These are phyloP conservation scores for Aspergillus sclerotioniger DNA, from an alignment of 495 filamentous ascomycete genomes.

Conservation along the genomic window DNA sequence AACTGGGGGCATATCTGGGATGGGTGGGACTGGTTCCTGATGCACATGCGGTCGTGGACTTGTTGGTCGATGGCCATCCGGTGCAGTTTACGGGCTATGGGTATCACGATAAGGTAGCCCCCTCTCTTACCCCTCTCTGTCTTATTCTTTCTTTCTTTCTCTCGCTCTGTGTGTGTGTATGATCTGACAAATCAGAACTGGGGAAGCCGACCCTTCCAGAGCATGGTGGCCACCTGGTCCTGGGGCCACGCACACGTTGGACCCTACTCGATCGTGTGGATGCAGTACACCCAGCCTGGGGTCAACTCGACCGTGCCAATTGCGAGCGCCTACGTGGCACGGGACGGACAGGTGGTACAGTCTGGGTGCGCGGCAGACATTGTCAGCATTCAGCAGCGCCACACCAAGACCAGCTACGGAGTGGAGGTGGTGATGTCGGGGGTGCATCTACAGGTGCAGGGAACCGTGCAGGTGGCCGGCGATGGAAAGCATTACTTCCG, in stretches of 20 bases:
- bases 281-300: slow-evolving; percentile 25
- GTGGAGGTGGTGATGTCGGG: slow-evolving; percentile 13
- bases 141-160: background rate
- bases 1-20: slow-evolving; percentile 30
- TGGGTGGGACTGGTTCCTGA: slow-evolving; percentile 39
- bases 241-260: slow-evolving; percentile 43
- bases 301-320: slow-evolving; percentile 8
- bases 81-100: slow-evolving; percentile 35
- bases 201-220: slow-evolving; percentile 19
- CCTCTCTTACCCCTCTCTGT: background rate
- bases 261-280: slow-evolving; percentile 40
- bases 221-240: slow-evolving; percentile 25
- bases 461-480: slow-evolving; percentile 13
- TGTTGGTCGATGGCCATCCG: slow-evolving; percentile 24
- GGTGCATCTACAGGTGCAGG: slow-evolving; percentile 25
- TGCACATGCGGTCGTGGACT: slow-evolving; percentile 27
- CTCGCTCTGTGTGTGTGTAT: background rate
- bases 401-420: background rate
- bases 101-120: slow-evolving; percentile 41
- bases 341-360: slow-evolving; percentile 19
- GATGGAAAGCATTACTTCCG: slow-evolving; percentile 25
- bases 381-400: slow-evolving; percentile 12
- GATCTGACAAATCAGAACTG: slow-evolving; percentile 7
- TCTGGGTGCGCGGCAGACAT: slow-evolving; percentile 18
- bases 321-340: slow-evolving; percentile 31